Evolutionary conservation across 2,329 filamentous ascomycete species (phyloP).

Genomic region (Beauveria pseudobassiana): DNA sequence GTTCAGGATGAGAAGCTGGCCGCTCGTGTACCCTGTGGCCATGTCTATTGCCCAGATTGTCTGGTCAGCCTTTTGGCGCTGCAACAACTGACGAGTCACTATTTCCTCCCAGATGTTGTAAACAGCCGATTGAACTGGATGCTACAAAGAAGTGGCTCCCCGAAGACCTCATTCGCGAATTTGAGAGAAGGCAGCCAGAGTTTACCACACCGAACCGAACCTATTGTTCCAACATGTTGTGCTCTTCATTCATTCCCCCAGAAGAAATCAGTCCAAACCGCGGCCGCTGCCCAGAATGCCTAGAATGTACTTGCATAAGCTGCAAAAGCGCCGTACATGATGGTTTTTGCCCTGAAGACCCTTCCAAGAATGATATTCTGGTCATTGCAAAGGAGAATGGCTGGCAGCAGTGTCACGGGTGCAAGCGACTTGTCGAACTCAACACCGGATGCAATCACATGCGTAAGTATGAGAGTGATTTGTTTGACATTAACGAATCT

Average conservation of each 20-base stretch:
- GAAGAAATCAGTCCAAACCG: not conserved
- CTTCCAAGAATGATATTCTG: conserved; percentile 29
- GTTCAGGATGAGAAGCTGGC: not conserved
- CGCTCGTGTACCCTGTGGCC: not conserved
- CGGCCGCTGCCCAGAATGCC: not conserved
- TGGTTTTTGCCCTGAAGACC: conserved; percentile 34
- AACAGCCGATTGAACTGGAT: not conserved
- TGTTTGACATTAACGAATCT: not conserved
- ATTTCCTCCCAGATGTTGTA: not conserved
- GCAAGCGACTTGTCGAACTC: conserved; percentile 40
- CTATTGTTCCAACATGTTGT: not conserved
- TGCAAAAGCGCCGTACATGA: not conserved
- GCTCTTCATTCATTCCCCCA: not conserved
- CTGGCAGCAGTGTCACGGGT: conserved; percentile 43
- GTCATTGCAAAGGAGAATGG: conserved; percentile 29
- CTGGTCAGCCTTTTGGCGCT: not conserved
- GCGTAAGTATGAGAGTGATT: conserved; percentile 30
- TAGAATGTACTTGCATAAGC: not conserved
- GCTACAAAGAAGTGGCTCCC: not conserved
- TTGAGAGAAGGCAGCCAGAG: not conserved
- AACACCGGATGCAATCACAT: conserved; percentile 45
- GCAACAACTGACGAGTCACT: not conserved
- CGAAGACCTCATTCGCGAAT: not conserved
- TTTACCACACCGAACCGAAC: not conserved
- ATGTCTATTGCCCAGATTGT: not conserved